Evolutionary conservation across 768 basidiomycete species (phyloP).

Genomic region (Hygrophoropsis aurantiaca): DNA sequence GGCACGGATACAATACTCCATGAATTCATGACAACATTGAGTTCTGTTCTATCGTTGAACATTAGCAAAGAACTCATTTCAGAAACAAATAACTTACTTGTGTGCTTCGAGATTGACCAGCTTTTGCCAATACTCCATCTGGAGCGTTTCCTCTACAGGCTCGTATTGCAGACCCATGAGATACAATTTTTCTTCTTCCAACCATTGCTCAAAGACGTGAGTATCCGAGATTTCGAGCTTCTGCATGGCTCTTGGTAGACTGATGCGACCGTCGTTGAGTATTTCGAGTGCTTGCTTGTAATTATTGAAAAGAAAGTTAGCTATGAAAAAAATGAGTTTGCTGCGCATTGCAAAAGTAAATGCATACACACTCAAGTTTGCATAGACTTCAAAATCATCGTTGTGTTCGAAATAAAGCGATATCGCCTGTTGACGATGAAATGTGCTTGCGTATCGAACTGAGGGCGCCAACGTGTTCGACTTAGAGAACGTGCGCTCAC

Average conservation of each 20-base stretch:
- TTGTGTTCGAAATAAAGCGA: too few relatives aligned
- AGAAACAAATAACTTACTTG: constrained; percentile 8
- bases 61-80: background rate
- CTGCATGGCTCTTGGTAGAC: too few relatives aligned
- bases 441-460: constrained; percentile 11
- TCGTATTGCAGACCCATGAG: constrained; percentile 1
- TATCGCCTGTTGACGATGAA: constrained; percentile 20
- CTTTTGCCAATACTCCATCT: too few relatives aligned
- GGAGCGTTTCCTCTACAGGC: too few relatives aligned
- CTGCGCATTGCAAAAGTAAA: too few relatives aligned
- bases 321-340: constrained; percentile 1
- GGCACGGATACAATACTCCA: background rate
- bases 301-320: constrained; percentile 17
- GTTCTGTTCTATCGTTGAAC: background rate
- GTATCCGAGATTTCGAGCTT: constrained; percentile 6
- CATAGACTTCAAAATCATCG: too few relatives aligned
- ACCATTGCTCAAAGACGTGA: constrained; percentile 5
- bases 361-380: too few relatives aligned
- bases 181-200: constrained; percentile 6
- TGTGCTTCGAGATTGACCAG: constrained; percentile 1
- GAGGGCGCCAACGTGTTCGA: background rate
- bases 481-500: background rate
- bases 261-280: background rate
- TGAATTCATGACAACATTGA: background rate
- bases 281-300: constrained; percentile 28